phyloP scores from a whole-genome alignment of 148 eudicot species.

The Vaccinium myrtillus region DNA sequence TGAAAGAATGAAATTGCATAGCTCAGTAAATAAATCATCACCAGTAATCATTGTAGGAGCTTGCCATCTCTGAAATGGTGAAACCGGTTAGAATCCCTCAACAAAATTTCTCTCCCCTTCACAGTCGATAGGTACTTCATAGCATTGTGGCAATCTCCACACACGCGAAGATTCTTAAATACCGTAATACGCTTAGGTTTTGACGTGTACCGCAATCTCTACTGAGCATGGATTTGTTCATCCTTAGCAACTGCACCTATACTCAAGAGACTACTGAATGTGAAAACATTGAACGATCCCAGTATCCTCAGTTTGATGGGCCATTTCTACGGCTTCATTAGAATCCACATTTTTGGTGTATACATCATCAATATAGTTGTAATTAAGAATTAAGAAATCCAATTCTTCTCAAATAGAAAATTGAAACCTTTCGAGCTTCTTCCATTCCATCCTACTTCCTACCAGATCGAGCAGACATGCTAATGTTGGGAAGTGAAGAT shows the following conservation, averaged over 20 bases:
- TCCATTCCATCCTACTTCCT: constrained; percentile 24
- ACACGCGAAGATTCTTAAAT: constrained; percentile 58
- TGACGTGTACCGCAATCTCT: constrained; percentile 22
- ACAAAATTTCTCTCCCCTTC: constrained; percentile 52
- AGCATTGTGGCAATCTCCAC: too few relatives aligned
- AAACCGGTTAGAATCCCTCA: constrained; percentile 67
- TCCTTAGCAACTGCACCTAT: constrained; percentile 63
- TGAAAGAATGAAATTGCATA: not conserved
- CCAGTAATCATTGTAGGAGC: constrained; percentile 73
- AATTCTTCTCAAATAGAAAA: constrained; percentile 48
- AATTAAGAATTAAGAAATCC: constrained; percentile 37
- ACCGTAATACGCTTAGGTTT: constrained; percentile 48
- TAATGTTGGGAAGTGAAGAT: too few relatives aligned
- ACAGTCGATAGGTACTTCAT: constrained; percentile 54
- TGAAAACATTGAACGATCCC: constrained; percentile 43
- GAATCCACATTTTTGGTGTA: constrained; percentile 36
- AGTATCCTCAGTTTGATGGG: constrained; percentile 28
- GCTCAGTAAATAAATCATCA: constrained; percentile 21
- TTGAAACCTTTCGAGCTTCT: constrained; percentile 61
- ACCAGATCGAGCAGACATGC: constrained; percentile 56
- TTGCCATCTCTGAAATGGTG: constrained; percentile 59
- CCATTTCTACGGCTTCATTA: constrained; percentile 36
- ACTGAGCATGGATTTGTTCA: constrained; percentile 56
- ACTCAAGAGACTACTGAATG: constrained; percentile 58
- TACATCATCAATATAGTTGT: constrained; percentile 46